phyloP scores from a whole-genome alignment of 2,329 filamentous ascomycete genomes.

The Neonectria hederae region DNA sequence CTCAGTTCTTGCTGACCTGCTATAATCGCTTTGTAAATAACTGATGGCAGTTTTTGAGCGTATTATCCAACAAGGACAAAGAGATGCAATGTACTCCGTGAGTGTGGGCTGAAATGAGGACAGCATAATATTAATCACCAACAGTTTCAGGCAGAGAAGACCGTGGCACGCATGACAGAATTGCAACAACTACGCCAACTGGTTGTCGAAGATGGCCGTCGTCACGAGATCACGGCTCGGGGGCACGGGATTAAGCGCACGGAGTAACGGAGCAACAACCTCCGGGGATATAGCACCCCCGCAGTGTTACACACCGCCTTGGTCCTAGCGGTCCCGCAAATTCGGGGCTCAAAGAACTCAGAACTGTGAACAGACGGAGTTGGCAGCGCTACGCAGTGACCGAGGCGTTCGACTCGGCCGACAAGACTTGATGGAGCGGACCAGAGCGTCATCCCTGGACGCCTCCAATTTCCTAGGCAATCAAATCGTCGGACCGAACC shows the following conservation, averaged over 20 bases:
- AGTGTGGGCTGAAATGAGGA: too few relatives aligned
- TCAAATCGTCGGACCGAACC: slow-evolving; percentile 17
- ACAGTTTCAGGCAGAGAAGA: too few relatives aligned
- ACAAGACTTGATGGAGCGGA: slow-evolving; percentile 4
- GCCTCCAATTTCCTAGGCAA: slow-evolving; percentile 22
- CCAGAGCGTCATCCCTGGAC: slow-evolving; percentile 5
- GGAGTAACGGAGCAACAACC: not conserved
- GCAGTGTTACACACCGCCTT: slow-evolving; percentile 13
- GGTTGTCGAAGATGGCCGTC: slow-evolving; percentile 10
- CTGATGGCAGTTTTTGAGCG: too few relatives aligned
- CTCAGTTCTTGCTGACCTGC: too few relatives aligned
- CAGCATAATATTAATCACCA: too few relatives aligned
- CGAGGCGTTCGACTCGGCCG: slow-evolving; percentile 15
- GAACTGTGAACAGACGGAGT: not conserved
- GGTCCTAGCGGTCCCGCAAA: slow-evolving; percentile 7
- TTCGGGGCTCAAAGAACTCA: not conserved
- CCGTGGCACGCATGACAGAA: too few relatives aligned
- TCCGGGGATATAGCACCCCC: not conserved
- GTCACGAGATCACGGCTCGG: slow-evolving; percentile 32
- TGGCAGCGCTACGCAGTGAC: not conserved
- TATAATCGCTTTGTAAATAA: too few relatives aligned
- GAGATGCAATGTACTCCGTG: too few relatives aligned
- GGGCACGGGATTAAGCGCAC: slow-evolving; percentile 24
- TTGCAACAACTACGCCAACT: not conserved
- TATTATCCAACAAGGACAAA: too few relatives aligned